A percentile compares a stretch with the other conserved stretches of the same genome.
Conservation (phyloP, 1,284 basidiomycete genomes). For the Pseudozyma sp. region DNA sequence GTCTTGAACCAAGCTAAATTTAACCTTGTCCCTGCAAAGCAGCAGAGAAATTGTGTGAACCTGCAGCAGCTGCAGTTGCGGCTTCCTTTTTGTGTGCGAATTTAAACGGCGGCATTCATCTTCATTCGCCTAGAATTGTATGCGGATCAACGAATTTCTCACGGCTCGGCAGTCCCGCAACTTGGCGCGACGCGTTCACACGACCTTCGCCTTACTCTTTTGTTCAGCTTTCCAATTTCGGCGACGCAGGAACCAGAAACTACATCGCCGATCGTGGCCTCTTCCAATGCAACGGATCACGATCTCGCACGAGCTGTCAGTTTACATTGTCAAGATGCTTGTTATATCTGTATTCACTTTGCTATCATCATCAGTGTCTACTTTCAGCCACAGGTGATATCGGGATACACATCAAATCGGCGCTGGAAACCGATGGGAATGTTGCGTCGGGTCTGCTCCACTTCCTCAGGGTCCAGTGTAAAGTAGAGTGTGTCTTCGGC, state of each 20-base stretch:
- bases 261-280: too few species aligned
- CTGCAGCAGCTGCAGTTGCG: conserved; percentile 10
- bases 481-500: conserved; percentile 78
- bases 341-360: too few species aligned
- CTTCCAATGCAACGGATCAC: too few species aligned
- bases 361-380: too few species aligned
- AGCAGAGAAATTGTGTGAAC: conserved; percentile 25
- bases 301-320: too few species aligned
- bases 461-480: conserved; percentile 56
- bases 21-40: background rate
- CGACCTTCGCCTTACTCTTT: conserved; percentile 1
- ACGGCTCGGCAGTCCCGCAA: background rate
- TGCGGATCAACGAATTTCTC: too few species aligned
- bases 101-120: background rate
- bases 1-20: background rate
- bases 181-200: conserved; percentile 3
- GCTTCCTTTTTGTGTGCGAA: background rate
- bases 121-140: too few species aligned
- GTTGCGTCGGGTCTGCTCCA: conserved; percentile 48
- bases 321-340: too few species aligned
- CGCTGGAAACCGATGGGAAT: conserved; percentile 63
- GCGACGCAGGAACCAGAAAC: too few species aligned
- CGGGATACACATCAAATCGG: conserved; percentile 61
- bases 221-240: background rate
- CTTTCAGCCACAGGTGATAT: conserved; percentile 47